Percentiles rank a stretch among this genome's conserved stretches.
phyloP scores from a whole-genome alignment of 2,329 filamentous ascomycete genomes.

The Thyridium curvatum region DNA sequence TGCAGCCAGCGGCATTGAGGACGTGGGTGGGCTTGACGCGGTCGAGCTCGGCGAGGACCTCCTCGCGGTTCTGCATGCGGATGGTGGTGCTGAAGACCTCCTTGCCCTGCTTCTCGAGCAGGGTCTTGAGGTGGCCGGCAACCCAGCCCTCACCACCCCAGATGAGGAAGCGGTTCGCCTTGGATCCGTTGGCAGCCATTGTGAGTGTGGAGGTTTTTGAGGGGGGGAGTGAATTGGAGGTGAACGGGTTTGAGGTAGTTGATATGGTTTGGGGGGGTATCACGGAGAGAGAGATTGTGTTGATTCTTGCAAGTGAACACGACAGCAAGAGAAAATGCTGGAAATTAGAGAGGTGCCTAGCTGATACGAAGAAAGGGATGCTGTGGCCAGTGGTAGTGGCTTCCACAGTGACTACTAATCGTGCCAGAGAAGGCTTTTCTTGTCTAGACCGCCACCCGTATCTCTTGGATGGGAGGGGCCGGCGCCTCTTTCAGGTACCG shows the following conservation, averaged over 20 bases:
- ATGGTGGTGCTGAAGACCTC: conserved; percentile 54
- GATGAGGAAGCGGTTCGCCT: conserved; percentile 47
- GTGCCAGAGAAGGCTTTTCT: too few relatives aligned
- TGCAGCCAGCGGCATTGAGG: conserved; percentile 60
- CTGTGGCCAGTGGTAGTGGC: too few relatives aligned
- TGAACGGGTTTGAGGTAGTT: not conserved
- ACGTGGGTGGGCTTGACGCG: conserved; percentile 59
- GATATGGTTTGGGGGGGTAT: too few relatives aligned
- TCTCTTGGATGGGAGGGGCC: too few relatives aligned
- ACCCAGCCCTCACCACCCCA: conserved; percentile 62
- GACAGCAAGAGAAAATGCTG: too few relatives aligned
- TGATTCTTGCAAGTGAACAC: too few relatives aligned
- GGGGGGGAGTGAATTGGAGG: not conserved
- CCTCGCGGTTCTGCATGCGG: conserved; percentile 58
- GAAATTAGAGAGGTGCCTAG: too few relatives aligned
- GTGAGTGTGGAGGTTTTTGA: conserved; percentile 1
- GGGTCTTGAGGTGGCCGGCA: conserved; percentile 51
- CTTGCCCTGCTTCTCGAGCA: conserved; percentile 55
- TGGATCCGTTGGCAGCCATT: conserved; percentile 21
- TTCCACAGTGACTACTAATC: too few relatives aligned
- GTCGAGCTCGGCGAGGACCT: conserved; percentile 49
- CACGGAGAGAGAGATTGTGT: too few relatives aligned
- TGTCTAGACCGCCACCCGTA: too few relatives aligned
- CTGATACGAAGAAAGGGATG: too few relatives aligned
- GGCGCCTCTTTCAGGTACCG: too few relatives aligned